phyloP scores from a whole-genome alignment of 2,329 filamentous ascomycete genomes.

The Colletotrichum sp. region DNA sequence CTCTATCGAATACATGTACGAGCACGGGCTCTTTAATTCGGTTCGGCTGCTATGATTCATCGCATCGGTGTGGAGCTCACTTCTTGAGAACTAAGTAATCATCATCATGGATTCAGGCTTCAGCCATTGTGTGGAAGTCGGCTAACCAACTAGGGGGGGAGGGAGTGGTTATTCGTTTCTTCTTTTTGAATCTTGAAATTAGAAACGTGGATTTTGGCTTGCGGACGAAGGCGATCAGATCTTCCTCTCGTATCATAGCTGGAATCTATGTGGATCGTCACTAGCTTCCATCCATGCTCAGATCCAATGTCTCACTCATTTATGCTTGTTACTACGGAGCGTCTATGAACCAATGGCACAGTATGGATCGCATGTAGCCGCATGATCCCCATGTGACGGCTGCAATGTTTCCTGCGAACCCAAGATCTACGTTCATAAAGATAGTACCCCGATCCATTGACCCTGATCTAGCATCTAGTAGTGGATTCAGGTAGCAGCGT shows the following conservation, averaged over 20 bases:
- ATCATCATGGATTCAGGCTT: accelerated
- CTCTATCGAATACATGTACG: neutral
- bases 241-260: neutral
- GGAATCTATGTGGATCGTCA: neutral
- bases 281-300: neutral
- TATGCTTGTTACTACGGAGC: neutral
- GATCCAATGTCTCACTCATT: neutral
- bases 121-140: neutral
- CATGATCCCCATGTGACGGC: neutral
- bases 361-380: neutral
- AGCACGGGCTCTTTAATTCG: accelerated
- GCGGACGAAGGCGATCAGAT: neutral
- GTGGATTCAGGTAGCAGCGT: neutral
- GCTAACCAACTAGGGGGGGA: neutral
- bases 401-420: neutral
- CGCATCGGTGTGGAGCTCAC: neutral
- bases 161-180: neutral
- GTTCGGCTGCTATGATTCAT: accelerated
- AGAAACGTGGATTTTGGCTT: neutral
- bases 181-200: neutral
- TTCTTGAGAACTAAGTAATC: neutral
- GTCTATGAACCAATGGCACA: neutral
- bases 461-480: neutral
- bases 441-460: neutral
- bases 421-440: neutral